Conservation (phyloP, 305 asterid species). For the Fraxinus latifolia region DNA sequence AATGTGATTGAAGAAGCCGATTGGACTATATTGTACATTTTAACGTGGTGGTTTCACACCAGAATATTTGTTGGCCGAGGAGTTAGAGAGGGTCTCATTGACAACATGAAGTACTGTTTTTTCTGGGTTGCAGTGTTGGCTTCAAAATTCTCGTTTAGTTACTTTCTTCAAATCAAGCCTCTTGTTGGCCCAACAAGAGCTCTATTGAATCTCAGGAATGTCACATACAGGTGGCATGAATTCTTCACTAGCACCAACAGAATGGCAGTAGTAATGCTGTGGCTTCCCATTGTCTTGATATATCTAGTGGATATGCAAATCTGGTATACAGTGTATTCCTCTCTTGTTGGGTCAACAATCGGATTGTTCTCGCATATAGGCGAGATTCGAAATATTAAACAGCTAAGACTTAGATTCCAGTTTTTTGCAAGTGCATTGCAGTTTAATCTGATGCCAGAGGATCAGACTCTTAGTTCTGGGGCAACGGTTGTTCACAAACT, state of each 20-base stretch:
- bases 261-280: slow-evolving; percentile 64
- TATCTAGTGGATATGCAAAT: slow-evolving; percentile 84
- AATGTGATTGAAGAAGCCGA: slow-evolving; percentile 69
- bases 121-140: slow-evolving; percentile 73
- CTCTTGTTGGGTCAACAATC: slow-evolving; percentile 60
- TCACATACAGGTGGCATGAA: slow-evolving; percentile 70
- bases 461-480: slow-evolving; percentile 33
- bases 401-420: slow-evolving; percentile 84
- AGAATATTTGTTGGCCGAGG: slow-evolving; percentile 84
- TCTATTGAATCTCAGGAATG: slow-evolving; percentile 40
- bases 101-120: slow-evolving; percentile 61
- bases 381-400: slow-evolving; percentile 76
- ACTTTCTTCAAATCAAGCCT: slow-evolving; percentile 86
- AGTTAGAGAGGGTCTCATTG: slow-evolving; percentile 80
- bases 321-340: slow-evolving; percentile 68
- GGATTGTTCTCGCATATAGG: slow-evolving; percentile 86
- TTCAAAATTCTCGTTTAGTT: slow-evolving; percentile 75
- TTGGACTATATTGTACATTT: slow-evolving; percentile 50
- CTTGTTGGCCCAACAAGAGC: slow-evolving; percentile 75
- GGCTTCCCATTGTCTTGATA: slow-evolving; percentile 82
- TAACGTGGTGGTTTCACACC: slow-evolving; percentile 89
- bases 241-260: slow-evolving; percentile 80
- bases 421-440: slow-evolving; percentile 98
- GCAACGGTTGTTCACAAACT: slow-evolving; percentile 58
- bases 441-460: slow-evolving; percentile 78